Percentiles rank a stretch among this genome's conserved stretches.
These are phyloP conservation scores for Mycena maculata DNA, from an alignment of 768 basidiomycete genomes.

Conservation along the genomic window DNA sequence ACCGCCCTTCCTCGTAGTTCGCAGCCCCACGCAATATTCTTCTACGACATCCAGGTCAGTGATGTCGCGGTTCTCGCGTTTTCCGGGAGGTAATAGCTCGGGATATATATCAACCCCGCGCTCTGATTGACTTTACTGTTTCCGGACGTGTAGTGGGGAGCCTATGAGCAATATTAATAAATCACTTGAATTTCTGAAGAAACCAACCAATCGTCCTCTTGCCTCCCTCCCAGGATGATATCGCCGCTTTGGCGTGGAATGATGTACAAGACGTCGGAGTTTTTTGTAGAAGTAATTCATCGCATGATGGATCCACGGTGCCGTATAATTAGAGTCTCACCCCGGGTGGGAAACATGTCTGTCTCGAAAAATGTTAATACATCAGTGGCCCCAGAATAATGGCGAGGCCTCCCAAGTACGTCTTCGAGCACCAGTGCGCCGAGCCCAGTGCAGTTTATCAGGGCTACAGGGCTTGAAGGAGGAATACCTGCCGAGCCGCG, in stretches of 20 bases:
- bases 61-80: slow-evolving; percentile 14
- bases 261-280: slow-evolving; percentile 18
- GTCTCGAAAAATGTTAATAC: slow-evolving; percentile 17
- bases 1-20: slow-evolving; percentile 15
- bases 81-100: slow-evolving; percentile 15
- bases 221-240: slow-evolving; percentile 27
- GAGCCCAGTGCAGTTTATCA: slow-evolving; percentile 25
- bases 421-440: slow-evolving; percentile 67
- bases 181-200: neutral
- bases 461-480: neutral
- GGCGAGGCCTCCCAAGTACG: slow-evolving; percentile 62
- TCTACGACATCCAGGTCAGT: slow-evolving; percentile 25
- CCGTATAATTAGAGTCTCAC: slow-evolving; percentile 69
- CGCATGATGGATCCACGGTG: slow-evolving; percentile 49
- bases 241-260: slow-evolving; percentile 28
- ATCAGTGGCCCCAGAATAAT: neutral
- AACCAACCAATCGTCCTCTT: slow-evolving; percentile 24
- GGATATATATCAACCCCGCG: slow-evolving; percentile 7
- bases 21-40: slow-evolving; percentile 25
- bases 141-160: slow-evolving; percentile 21
- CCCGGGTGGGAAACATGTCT: slow-evolving; percentile 64
- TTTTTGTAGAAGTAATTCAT: slow-evolving; percentile 5
- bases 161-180: neutral
- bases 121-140: slow-evolving; percentile 20
- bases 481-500: neutral